phyloP scores from a whole-genome alignment of 2,329 filamentous ascomycete species.

The Gaeumannomyces sp. region DNA sequence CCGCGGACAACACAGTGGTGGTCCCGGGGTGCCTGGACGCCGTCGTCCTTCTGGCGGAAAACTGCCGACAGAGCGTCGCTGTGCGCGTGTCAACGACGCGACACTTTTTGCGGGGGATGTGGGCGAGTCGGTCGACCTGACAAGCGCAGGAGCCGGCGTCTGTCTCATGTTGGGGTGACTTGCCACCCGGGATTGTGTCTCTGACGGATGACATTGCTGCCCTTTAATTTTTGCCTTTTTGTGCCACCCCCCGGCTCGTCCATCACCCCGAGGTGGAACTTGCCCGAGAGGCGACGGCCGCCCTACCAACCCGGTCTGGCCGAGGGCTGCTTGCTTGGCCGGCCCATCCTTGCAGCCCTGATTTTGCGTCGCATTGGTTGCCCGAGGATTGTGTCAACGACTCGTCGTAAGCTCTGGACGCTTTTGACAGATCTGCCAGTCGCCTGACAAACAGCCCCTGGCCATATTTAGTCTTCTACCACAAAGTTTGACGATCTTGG shows the following conservation, averaged over 20 bases:
- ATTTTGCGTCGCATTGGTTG: background rate
- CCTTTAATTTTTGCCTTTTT: background rate
- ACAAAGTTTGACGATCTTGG: background rate
- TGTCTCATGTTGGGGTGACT: background rate
- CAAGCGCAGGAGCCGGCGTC: no score
- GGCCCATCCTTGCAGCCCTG: background rate
- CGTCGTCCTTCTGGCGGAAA: background rate
- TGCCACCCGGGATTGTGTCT: background rate
- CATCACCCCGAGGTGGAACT: background rate
- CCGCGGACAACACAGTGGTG: background rate
- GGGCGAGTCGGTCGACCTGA: background rate
- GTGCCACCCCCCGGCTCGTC: background rate
- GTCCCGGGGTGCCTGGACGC: background rate
- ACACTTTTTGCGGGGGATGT: background rate
- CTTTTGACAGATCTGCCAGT: background rate
- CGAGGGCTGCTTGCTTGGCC: background rate
- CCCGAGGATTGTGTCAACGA: no score
- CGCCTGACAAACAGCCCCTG: background rate
- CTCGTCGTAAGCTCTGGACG: background rate
- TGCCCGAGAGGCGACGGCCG: no score
- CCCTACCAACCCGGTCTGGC: background rate
- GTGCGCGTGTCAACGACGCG: background rate
- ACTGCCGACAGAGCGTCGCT: background rate
- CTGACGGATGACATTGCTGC: background rate
- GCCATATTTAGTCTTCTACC: background rate